Evolutionary conservation across 179 eudicot genomes (phyloP), one percentile per base, ranked within the genome.

Genomic region (Drosera spatulata): DNA sequence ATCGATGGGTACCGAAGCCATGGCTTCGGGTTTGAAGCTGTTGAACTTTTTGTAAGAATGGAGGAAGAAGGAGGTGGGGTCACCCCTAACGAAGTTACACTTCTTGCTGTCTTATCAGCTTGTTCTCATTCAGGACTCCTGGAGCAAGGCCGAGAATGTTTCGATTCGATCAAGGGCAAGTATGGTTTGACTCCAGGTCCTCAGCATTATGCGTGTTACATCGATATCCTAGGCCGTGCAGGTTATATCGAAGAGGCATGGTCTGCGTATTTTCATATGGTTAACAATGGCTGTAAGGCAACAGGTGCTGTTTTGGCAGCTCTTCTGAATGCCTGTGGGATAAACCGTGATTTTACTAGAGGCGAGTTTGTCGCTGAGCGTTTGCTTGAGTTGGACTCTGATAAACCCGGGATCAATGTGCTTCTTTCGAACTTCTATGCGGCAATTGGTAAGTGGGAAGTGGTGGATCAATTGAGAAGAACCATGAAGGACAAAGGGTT

Each of bases 91-190:
- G 71, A 75, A 5, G 68, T 73, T 41, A 79, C 83, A 2, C 41
- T 72, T 41, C 74, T 79, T 52, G 71, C 73, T 15, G 67, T 70
- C 63, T 70, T 79, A 47, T 79, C 83, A 14, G 77, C 83, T 41
- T 79, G 80, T 70, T 73, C 75, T 14, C 83, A 70, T 67, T 69
- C 83, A 33, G 77, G 77, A 14, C 68, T 79, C 7, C 63, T 69
- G 9, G 64, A 56, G 22, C 63, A 68, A 58, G 82, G 77, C 49
- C 62, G 66, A 8, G 53, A 65, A 37, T 78, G 67, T 50, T 78
- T 78, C 56, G 42, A 42, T 47, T 56, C 13, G 4, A 59, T 65
- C 39, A 66, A 66, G 59, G 52, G 51, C 15, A 68, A 69, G 63
- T 69, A 66, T 37, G 64, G 69, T 41, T 38, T 69, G 9, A 59